Percentiles rank a stretch among this genome's conserved stretches.
phyloP scores from a whole-genome alignment of 2,329 filamentous ascomycete species.

The Microdochium trichocladiopsis region DNA sequence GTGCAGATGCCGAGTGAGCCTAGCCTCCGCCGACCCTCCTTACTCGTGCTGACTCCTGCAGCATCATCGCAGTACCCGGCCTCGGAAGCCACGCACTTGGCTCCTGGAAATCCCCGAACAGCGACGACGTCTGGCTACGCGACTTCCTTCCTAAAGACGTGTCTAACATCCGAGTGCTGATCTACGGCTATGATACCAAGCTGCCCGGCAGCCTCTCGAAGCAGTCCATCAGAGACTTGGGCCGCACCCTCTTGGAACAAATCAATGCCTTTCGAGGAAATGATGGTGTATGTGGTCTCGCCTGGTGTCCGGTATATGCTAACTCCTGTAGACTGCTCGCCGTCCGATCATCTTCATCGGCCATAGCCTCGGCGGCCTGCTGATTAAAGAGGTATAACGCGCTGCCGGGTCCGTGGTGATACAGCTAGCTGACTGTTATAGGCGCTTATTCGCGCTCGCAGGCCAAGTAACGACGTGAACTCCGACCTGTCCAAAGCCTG shows the following conservation, averaged over 20 bases:
- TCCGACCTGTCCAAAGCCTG: too few species aligned
- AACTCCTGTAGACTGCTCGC: constrained; percentile 4
- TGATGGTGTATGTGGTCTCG: constrained; percentile 5
- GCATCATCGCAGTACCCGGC: constrained; percentile 19
- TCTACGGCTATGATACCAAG: constrained; percentile 21
- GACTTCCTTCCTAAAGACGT: constrained; percentile 17
- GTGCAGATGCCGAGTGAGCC: constrained; percentile 12
- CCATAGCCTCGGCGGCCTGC: constrained; percentile 17
- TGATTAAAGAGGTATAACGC: too few species aligned
- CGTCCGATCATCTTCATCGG: constrained; percentile 15
- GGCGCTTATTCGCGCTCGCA: too few species aligned
- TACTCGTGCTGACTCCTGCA: constrained; percentile 5
- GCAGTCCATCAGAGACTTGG: constrained; percentile 11
- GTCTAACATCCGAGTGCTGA: constrained; percentile 12
- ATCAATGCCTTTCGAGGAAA: constrained; percentile 7
- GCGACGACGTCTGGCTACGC: constrained; percentile 18
- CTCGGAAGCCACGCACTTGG: constrained; percentile 20
- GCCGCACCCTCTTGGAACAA: constrained; percentile 5
- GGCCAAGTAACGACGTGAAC: too few species aligned
- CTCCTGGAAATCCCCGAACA: constrained; percentile 16
- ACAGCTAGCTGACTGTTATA: too few species aligned
- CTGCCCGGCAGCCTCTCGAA: constrained; percentile 12
- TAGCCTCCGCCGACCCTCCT: neutral
- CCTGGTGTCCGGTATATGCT: neutral
- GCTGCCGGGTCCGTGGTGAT: too few species aligned